Evolutionary conservation across 768 basidiomycete genomes (phyloP), one percentile per base, ranked within the genome.

Genomic region (Mycena alexandri): DNA sequence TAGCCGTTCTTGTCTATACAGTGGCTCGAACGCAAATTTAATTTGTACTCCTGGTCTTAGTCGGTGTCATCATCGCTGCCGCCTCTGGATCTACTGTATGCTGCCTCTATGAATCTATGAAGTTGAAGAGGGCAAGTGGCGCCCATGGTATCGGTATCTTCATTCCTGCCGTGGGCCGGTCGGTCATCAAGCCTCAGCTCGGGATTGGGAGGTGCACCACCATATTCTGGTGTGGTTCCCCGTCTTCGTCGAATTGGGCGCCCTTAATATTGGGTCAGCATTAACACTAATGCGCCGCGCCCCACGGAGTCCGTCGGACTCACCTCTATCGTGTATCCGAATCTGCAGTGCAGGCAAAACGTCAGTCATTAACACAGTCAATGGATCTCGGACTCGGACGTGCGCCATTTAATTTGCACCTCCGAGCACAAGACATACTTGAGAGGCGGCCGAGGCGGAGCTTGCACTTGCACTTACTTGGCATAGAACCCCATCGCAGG

Each of bases 191-290:
- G 5, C 38, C 38, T 14, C 11, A 38, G 38, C 10, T 38, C 11
- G 38, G 38, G 10, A 14, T 14, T 65, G 85, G 83, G 72, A 92
- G 77, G 69, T 79, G 82, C 71, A 85, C 79, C 67, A 90, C 84
- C 93, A 95, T 93, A 79, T 88, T 90, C 76, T 94, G 93, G 85
- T 95, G 93, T 64, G 92, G 93, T 74, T 87, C 93, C 36, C 93
- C 93, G 63, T 92, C 94, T 80, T 90, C 92, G 78, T 92, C 91
- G 80, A 92, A 93, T 76, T 88, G 86, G 25, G 85, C 84, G 68
- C 90, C 91, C 90, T 38, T 38, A 14, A 38, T 38, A 38, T 11
- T 11, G 29, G 29, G 29, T 29, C 29, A 38, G 38, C 38, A 5
- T 38, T 38, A 38, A 38, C 11, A 38, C 9, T 38, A 14, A 38